Evolutionary conservation across 2,329 filamentous ascomycete species (phyloP), one percentile per base, ranked within the genome.

Genomic region (Colletotrichum salicis): DNA sequence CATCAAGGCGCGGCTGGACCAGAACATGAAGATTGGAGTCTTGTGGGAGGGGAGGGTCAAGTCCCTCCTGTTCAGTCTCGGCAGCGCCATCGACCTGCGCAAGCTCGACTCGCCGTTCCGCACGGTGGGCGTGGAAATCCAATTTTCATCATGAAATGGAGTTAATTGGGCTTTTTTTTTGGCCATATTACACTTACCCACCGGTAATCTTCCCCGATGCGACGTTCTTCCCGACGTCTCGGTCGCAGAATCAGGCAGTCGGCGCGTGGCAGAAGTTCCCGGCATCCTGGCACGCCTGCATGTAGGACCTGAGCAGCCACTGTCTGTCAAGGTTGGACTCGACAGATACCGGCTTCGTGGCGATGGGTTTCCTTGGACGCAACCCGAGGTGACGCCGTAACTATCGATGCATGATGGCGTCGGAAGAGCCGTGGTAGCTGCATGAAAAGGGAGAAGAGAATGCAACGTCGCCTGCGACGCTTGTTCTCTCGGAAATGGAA

Each of bases 41-140:
- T 83, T 98, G 27, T 99, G 96, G 96, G 96, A 98, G 80, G 95
- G 96, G 2, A 89, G 95, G 66, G 89, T 97, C 71, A 97, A 98
- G 84, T 96, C 97, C 75, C 84, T 99, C 71, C 87, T 99, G 69
- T 97, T 98, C 80, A 97, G 94, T 76, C 87, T 97, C 54, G 96
- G 96, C 11, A 94, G 94, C 69, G 94, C 91, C 62, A 90, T 99
- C 67, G 95, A 97, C 79, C 86, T 96, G 78, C 91, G 90, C 78
- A 90, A 89, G 77, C 86, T 91, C 74, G 93, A 95, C 79, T 92
- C 93, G 78, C 92, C 94, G 51, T 93, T 96, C 78, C 89, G 92
- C 73, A 93, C 90, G 5, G 85, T 96, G 68, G 94, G 94, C 13
- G 81, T 96, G 67, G 93, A 96, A 82, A 86, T 96, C 56, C 93